These are phyloP conservation scores for Agarophyton chilense DNA, from an alignment of 23 red algal genomes.

Conservation along the genomic window DNA sequence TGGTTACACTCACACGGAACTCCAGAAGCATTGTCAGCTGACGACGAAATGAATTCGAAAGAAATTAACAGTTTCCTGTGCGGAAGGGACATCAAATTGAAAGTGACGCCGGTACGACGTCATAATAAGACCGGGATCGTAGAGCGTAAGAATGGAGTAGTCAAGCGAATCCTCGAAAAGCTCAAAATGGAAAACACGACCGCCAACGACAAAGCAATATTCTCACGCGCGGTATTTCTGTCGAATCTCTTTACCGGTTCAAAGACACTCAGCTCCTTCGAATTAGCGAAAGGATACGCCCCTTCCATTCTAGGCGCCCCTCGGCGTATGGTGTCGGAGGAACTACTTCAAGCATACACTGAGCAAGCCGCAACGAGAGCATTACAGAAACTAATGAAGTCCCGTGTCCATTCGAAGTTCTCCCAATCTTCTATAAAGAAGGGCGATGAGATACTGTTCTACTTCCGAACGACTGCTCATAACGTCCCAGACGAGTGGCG, in stretches of 20 bases:
- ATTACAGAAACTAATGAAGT: background rate
- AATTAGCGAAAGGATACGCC: slow-evolving; percentile 27
- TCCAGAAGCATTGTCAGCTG: background rate
- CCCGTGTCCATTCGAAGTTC: background rate
- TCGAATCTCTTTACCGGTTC: slow-evolving; percentile 11
- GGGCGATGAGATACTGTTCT: slow-evolving; percentile 9
- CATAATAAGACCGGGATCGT: slow-evolving; percentile 10
- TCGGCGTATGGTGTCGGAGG: background rate
- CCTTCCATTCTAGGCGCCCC: slow-evolving; percentile 42
- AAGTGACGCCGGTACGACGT: background rate
- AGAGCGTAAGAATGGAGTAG: background rate
- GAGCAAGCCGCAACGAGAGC: background rate
- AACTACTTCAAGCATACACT: slow-evolving; percentile 25
- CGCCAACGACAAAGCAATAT: background rate
- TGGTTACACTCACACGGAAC: background rate
- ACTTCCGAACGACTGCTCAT: background rate
- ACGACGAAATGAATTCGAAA: background rate
- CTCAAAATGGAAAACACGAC: background rate
- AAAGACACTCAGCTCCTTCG: slow-evolving; percentile 13
- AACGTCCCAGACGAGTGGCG: slow-evolving; percentile 1
- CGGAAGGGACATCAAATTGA: too few species aligned
- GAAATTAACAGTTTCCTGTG: too few species aligned
- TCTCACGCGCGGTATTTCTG: slow-evolving; percentile 20
- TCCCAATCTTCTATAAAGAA: background rate
- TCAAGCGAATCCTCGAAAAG: slow-evolving; percentile 31